Evolutionary conservation across 2,329 filamentous ascomycete species (phyloP).

Genomic region (Lasiodiplodia sp.): DNA sequence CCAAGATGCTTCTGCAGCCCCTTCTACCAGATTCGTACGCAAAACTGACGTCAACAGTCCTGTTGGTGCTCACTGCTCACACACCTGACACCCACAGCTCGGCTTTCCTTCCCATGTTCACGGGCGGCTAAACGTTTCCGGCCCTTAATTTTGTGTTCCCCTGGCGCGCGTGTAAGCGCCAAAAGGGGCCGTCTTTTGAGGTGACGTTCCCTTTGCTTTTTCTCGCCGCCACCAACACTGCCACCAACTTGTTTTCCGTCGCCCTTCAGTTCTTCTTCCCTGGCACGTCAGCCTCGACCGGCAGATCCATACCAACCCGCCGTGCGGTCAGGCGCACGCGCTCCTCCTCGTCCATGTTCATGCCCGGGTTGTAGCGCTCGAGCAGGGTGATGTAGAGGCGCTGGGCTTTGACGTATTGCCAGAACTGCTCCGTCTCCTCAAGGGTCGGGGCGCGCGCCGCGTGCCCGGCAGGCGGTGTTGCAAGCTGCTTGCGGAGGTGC

Average conservation of each 20-base stretch:
- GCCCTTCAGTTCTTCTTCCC: constrained; percentile 2
- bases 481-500: constrained; percentile 71
- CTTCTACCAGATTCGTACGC: background rate
- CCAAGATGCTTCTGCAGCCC: background rate
- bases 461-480: constrained; percentile 37
- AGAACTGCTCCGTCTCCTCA: constrained; percentile 76
- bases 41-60: constrained; percentile 15
- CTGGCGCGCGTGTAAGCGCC: background rate
- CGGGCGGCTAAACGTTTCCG: background rate
- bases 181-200: background rate
- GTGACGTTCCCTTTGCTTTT: background rate
- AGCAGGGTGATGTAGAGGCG: constrained; percentile 80
- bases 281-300: constrained; percentile 44
- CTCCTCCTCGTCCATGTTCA: constrained; percentile 86
- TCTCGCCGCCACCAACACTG: background rate
- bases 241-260: background rate
- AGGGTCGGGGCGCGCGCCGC: constrained; percentile 15
- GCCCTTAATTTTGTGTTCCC: background rate
- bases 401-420: constrained; percentile 85
- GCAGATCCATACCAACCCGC: constrained; percentile 89
- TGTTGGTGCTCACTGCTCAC: background rate
- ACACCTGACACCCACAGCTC: background rate
- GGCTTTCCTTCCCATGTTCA: background rate
- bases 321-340: constrained; percentile 82
- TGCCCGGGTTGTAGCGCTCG: constrained; percentile 92